These are phyloP conservation scores for Fusarium hainanense DNA, from an alignment of 2,329 filamentous ascomycete species.

Conservation along the genomic window DNA sequence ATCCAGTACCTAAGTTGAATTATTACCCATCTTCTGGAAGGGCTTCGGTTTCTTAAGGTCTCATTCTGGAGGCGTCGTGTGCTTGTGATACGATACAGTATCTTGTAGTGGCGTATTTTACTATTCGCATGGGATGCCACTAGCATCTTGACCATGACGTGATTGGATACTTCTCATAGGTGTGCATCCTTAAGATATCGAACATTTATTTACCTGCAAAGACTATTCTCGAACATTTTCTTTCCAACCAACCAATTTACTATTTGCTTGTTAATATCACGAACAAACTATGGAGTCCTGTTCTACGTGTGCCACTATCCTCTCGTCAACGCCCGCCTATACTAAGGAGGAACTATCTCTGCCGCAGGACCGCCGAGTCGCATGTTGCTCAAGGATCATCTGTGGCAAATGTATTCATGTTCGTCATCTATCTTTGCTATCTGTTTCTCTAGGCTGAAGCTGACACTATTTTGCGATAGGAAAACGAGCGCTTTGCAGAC, in stretches of 20 bases:
- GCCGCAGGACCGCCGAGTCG: conserved; percentile 68
- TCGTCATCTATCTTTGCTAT: conserved; percentile 43
- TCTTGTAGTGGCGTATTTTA: conserved; percentile 29
- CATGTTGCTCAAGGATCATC: conserved; percentile 77
- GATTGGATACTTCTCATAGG: conserved; percentile 38
- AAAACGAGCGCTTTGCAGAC: conserved; percentile 73
- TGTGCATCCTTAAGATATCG: conserved; percentile 12
- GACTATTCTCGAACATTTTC: background rate
- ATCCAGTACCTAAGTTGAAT: background rate
- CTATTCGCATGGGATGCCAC: conserved; percentile 10
- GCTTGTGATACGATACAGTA: conserved; percentile 1
- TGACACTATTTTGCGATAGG: conserved; percentile 50
- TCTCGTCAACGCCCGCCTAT: conserved; percentile 64
- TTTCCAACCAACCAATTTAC: background rate
- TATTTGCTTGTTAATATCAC: conserved; percentile 1
- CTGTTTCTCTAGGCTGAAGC: background rate
- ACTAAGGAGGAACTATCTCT: conserved; percentile 67
- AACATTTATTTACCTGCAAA: conserved; percentile 11
- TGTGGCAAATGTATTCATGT: conserved; percentile 77
- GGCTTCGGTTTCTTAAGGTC: background rate
- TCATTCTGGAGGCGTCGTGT: background rate
- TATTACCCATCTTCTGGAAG: background rate
- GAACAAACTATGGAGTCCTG: conserved; percentile 60
- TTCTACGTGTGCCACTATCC: conserved; percentile 75
- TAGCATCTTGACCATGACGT: conserved; percentile 43